Percentiles rank a stretch among this genome's conserved stretches.
These are phyloP conservation scores for Acorus calamus DNA, from an alignment of 106 monocot genomes.

Conservation along the genomic window DNA sequence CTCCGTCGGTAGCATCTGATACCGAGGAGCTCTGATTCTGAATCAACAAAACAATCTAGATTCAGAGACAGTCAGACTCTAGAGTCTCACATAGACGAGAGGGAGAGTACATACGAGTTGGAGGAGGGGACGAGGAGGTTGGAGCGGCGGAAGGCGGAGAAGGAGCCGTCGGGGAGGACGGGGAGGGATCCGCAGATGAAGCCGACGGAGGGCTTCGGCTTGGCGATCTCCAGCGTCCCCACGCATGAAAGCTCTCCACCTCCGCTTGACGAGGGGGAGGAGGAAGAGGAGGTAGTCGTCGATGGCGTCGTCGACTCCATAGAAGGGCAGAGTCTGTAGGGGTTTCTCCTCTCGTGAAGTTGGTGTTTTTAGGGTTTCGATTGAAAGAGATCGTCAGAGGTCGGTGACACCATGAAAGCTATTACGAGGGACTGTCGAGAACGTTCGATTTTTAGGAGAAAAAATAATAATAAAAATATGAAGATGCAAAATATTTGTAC, in stretches of 20 bases:
- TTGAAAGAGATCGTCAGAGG: too few species aligned
- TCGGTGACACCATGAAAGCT: too few species aligned
- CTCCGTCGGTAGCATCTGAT: conserved; percentile 97
- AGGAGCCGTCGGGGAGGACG: conserved; percentile 53
- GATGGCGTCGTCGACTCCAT: too few species aligned
- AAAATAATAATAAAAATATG: too few species aligned
- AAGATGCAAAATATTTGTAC: too few species aligned
- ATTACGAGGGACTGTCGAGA: too few species aligned
- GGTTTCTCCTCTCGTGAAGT: too few species aligned
- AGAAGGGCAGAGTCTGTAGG: too few species aligned
- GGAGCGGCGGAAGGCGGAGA: conserved; percentile 32
- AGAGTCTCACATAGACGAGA: not conserved
- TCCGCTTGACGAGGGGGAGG: too few species aligned
- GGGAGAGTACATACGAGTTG: conserved; percentile 30
- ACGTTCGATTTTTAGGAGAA: too few species aligned
- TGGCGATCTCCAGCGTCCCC: conserved; percentile 74
- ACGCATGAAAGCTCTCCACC: conserved; percentile 67
- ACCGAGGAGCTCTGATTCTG: conserved; percentile 75
- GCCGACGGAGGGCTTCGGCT: conserved; percentile 43
- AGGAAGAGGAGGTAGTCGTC: too few species aligned
- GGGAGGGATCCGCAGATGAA: conserved; percentile 94
- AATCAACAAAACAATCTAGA: not conserved
- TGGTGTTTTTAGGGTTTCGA: too few species aligned
- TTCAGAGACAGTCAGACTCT: not conserved
- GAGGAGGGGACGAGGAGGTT: conserved; percentile 44